Evolutionary conservation across 2,329 filamentous ascomycete genomes (phyloP).

Genomic region (Dryadomyces quercus-mongolicae): DNA sequence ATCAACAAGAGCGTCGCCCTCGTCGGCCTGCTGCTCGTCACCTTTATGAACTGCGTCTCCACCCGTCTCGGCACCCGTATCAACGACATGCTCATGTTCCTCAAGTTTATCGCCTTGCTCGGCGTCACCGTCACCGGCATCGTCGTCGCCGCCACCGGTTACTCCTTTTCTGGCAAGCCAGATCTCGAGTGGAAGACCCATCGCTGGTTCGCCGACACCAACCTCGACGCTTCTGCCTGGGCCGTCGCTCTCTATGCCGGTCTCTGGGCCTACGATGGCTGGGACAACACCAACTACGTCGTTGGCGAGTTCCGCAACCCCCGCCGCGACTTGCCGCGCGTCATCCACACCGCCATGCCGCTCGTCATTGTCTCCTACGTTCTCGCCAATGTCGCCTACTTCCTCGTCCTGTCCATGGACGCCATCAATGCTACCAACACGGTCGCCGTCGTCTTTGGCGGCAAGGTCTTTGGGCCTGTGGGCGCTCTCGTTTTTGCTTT

Average conservation of each 20-base stretch:
- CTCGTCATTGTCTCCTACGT: constrained; percentile 85
- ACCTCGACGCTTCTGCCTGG: constrained; percentile 69
- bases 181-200: constrained; percentile 78
- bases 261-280: constrained; percentile 95
- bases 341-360: constrained; percentile 94
- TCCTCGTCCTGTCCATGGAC: constrained; percentile 74
- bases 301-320: constrained; percentile 94
- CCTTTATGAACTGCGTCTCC: constrained; percentile 78
- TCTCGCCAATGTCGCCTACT: constrained; percentile 85
- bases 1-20: constrained; percentile 82
- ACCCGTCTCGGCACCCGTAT: constrained; percentile 78
- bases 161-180: constrained; percentile 62
- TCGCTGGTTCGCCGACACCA: constrained; percentile 83
- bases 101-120: constrained; percentile 85
- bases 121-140: constrained; percentile 81
- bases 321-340: constrained; percentile 74
- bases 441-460: constrained; percentile 88
- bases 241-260: constrained; percentile 91
- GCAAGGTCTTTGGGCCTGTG: constrained; percentile 73
- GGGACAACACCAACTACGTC: constrained; percentile 99
- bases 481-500: constrained; percentile 79
- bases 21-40: constrained; percentile 62
- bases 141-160: constrained; percentile 76
- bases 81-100: constrained; percentile 89
- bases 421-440: constrained; percentile 83